A percentile compares a stretch with the other conserved stretches of the same genome.
These are phyloP conservation scores for Spizellomyces punctatus DNA, from an alignment of 192 early-diverging fungal species.

Conservation along the genomic window DNA sequence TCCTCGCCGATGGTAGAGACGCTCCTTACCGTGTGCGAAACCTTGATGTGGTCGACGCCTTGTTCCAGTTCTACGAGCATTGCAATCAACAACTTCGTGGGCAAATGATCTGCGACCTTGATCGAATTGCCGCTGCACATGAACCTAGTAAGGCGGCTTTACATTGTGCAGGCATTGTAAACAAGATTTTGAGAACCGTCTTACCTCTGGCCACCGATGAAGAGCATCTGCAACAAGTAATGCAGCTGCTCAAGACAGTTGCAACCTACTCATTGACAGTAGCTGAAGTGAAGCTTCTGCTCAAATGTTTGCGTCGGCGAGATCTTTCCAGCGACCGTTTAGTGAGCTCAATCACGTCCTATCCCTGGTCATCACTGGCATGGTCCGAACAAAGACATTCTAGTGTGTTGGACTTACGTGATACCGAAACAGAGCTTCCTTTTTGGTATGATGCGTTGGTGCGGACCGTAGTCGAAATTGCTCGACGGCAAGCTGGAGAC, in stretches of 20 bases:
- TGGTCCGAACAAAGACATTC: not conserved
- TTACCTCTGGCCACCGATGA: conserved; percentile 13
- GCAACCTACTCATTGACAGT: conserved; percentile 43
- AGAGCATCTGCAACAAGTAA: conserved; percentile 29
- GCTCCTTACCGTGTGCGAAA: conserved; percentile 36
- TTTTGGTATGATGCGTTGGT: conserved; percentile 40
- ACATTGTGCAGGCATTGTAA: conserved; percentile 24
- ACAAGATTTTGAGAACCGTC: conserved; percentile 32
- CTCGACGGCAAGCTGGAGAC: conserved; percentile 39
- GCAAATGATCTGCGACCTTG: conserved; percentile 27
- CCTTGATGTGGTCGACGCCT: conserved; percentile 30
- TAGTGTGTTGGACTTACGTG: not conserved
- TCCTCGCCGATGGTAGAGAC: conserved; percentile 13
- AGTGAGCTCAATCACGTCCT: no score
- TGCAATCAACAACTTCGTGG: conserved; percentile 20
- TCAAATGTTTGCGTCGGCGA: conserved; percentile 29
- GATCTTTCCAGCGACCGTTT: not conserved
- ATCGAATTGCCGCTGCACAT: conserved; percentile 27
- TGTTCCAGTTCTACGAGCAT: conserved; percentile 27
- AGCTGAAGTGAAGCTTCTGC: conserved; percentile 41
- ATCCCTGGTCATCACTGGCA: not conserved
- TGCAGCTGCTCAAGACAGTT: conserved; percentile 37
- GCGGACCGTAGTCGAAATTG: conserved; percentile 33
- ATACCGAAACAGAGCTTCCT: conserved; percentile 21
- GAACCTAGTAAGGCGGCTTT: conserved; percentile 46